These are phyloP conservation scores for Spizellomyces sp. DNA, from an alignment of 192 early-diverging fungal species.

Conservation along the genomic window DNA sequence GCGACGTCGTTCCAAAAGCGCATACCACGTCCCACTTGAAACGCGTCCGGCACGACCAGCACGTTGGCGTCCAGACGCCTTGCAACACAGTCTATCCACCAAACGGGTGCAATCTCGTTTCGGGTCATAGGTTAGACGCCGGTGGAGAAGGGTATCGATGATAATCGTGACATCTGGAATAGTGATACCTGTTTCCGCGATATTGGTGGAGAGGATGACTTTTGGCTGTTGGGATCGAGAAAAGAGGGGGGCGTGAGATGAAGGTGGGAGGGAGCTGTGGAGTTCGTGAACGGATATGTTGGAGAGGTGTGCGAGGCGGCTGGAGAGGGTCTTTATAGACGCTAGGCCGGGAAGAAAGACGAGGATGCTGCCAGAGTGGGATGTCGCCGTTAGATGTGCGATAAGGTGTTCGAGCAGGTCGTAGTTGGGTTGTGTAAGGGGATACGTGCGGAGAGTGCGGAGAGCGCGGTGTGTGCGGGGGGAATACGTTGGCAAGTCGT, in stretches of 20 bases:
- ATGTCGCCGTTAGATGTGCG: no score
- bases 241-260: slow-evolving; percentile 61
- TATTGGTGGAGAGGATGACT: slow-evolving; percentile 76
- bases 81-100: slow-evolving; percentile 62
- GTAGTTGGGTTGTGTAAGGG: no score
- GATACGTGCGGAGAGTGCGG: no score
- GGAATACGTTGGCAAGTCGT: no score
- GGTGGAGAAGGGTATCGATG: slow-evolving; percentile 72
- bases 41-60: slow-evolving; percentile 85
- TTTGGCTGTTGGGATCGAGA: slow-evolving; percentile 51
- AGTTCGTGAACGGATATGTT: slow-evolving; percentile 65
- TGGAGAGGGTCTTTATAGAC: no score
- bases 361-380: no score
- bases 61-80: slow-evolving; percentile 70
- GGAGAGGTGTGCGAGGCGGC: no score
- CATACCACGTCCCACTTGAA: neutral
- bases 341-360: no score
- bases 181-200: slow-evolving; percentile 76
- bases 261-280: neutral
- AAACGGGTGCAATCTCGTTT: slow-evolving; percentile 61
- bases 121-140: slow-evolving; percentile 65
- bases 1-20: no score
- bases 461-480: no score
- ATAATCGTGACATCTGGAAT: slow-evolving; percentile 75
- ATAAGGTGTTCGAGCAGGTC: no score